Evolutionary conservation across 768 basidiomycete genomes (phyloP).

Genomic region (Sutorius australiensis): DNA sequence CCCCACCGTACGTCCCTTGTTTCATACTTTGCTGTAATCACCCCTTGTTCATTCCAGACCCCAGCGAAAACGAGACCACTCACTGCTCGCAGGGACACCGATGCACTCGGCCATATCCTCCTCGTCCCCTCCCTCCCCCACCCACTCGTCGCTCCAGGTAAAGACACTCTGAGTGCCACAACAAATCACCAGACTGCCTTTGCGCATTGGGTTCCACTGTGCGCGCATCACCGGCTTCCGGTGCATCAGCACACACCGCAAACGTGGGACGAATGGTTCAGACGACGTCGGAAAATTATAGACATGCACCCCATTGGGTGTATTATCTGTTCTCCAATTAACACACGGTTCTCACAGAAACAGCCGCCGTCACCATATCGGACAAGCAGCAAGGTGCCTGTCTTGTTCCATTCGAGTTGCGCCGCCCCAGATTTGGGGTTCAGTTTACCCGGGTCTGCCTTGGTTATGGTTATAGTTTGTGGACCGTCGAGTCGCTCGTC

Average conservation of each 20-base stretch:
- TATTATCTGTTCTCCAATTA: slow-evolving; percentile 44
- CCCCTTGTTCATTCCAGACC: neutral
- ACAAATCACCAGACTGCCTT: slow-evolving; percentile 63
- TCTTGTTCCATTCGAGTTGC: slow-evolving; percentile 80
- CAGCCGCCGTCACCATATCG: slow-evolving; percentile 57
- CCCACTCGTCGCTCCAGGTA: slow-evolving; percentile 83
- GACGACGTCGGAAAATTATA: slow-evolving; percentile 66
- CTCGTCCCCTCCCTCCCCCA: slow-evolving; percentile 53
- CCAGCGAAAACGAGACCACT: neutral
- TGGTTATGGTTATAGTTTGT: slow-evolving; percentile 46
- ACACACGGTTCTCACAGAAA: neutral
- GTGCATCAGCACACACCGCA: slow-evolving; percentile 69
- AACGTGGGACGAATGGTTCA: slow-evolving; percentile 52
- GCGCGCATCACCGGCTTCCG: slow-evolving; percentile 58
- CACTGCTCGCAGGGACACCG: slow-evolving; percentile 82
- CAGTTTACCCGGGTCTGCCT: slow-evolving; percentile 57
- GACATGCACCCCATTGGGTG: slow-evolving; percentile 62
- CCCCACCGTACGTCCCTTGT: slow-evolving; percentile 72
- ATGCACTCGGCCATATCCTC: slow-evolving; percentile 87
- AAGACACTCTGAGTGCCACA: slow-evolving; percentile 67
- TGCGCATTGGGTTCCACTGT: slow-evolving; percentile 83
- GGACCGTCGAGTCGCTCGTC: slow-evolving; percentile 64
- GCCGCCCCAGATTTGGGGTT: slow-evolving; percentile 63
- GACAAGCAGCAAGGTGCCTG: slow-evolving; percentile 67
- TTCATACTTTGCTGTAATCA: slow-evolving; percentile 59